Conservation (phyloP, 2,329 filamentous ascomycete genomes). For the Verticillium isaacii region DNA sequence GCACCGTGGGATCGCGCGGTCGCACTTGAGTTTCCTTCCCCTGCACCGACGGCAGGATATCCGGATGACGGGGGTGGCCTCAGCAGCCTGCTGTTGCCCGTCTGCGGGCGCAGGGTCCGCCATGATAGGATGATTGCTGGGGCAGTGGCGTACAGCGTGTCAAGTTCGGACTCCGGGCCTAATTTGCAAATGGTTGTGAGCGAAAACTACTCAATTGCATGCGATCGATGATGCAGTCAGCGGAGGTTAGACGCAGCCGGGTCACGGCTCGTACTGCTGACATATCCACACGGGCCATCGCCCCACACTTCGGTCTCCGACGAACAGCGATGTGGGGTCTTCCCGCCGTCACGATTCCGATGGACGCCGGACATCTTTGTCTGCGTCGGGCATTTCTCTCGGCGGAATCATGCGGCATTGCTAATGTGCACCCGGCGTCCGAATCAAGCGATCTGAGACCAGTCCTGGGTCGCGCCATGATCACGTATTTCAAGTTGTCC, state of each 20-base stretch:
- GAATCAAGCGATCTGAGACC: no score
- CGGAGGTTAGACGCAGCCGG: not conserved
- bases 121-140: not conserved
- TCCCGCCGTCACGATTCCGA: not conserved
- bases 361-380: not conserved
- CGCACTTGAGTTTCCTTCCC: conserved; percentile 19
- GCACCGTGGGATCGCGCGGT: conserved; percentile 17
- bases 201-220: not conserved
- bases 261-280: not conserved
- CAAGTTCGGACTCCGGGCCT: not conserved
- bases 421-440: not conserved
- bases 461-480: no score
- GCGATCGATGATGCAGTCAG: not conserved
- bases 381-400: not conserved
- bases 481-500: no score
- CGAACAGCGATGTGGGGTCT: not conserved
- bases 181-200: not conserved
- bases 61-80: not conserved
- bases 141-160: not conserved
- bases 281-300: not conserved
- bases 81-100: not conserved
- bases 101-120: not conserved
- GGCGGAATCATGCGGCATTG: not conserved
- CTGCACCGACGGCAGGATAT: not conserved
- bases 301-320: not conserved